Base-by-base conservation (phyloP, 2,329 filamentous ascomycete genomes). In the Fusarium sp. region DNA sequence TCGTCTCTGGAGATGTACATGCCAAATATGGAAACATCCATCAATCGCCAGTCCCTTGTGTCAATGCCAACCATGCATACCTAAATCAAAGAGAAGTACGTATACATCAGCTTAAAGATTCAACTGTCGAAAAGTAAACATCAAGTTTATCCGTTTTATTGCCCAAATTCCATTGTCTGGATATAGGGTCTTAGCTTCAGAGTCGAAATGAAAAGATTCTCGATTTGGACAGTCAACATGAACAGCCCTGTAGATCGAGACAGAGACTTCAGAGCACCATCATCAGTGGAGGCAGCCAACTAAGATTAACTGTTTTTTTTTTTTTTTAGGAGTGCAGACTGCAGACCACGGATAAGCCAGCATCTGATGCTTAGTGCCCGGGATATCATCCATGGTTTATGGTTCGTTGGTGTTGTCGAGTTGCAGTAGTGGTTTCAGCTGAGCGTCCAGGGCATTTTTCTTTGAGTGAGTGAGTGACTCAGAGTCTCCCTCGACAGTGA, bases 351-450 rank as follows among this genome's bases (percentile, higher is more conserved):
- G 22, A 35, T 33, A 56, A 62, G 50, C 57, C 42, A 68, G 47
- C 46, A 56, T 69, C 39, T 69, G n/a, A 33, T 45, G n/a, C 36
- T 47, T 55, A 33, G 27, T 58, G 39, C 41, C 41, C 44, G 12
- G 33, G 67, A 35, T 60, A 56, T 60, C 42, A 52, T 55, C 39
- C 59, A 55, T 54, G 41, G 49, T 52, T 55, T 31, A 50, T 59
- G 33, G 46, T 65, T 62, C 13, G 47, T 63, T 55, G 53, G 64
- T 66, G 46, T 56, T 65, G 59, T 29, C 42, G 52, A 46, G 50
- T 60, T 62, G 70, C 65, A 70, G 70, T 72, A 73, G 70, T 49
- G 42, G 60, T 72, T 72, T 72, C 65, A 72, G 70, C 60, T 73
- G 46, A 57, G 68, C 39, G 59, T 50, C 47, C 36, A 35, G 54